These are phyloP conservation scores for Hippophae tibetana DNA, from an alignment of 306 rosid species.

Conservation along the genomic window DNA sequence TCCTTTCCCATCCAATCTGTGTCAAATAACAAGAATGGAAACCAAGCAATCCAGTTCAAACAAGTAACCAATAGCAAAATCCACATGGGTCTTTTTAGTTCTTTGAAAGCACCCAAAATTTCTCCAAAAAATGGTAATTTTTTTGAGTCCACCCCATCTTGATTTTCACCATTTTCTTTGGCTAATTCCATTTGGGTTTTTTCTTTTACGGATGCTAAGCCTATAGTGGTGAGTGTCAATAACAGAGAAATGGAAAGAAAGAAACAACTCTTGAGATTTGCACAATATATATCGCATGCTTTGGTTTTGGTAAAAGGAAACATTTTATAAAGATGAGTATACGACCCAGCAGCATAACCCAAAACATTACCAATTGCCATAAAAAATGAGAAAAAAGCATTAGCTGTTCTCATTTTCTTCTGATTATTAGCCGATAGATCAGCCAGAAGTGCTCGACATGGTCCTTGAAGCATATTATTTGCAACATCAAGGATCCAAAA, in stretches of 20 bases:
- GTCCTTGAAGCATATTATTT: conserved; percentile 70
- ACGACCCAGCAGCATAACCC: conserved; percentile 66
- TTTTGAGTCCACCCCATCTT: not conserved
- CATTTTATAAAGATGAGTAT: conserved; percentile 26
- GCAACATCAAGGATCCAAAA: conserved; percentile 86
- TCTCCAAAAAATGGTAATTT: conserved; percentile 40
- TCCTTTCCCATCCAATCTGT: conserved; percentile 96
- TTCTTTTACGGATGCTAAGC: conserved; percentile 43
- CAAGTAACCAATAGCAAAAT: conserved; percentile 64
- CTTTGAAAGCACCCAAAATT: conserved; percentile 43
- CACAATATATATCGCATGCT: conserved; percentile 75
- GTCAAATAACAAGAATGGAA: conserved; percentile 71
- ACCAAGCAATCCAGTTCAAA: conserved; percentile 87
- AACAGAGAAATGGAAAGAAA: conserved; percentile 53
- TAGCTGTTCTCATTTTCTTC: conserved; percentile 34
- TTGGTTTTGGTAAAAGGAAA: conserved; percentile 54
- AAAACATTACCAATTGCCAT: conserved; percentile 78
- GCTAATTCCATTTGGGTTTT: not conserved
- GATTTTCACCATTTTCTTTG: not conserved
- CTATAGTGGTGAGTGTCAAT: conserved; percentile 13
- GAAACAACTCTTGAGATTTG: conserved; percentile 72
- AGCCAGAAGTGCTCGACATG: conserved; percentile 62
- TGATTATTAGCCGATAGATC: conserved; percentile 48
- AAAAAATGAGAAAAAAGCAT: conserved; percentile 60
- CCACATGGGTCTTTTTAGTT: conserved; percentile 61